Percentiles rank a stretch among this genome's conserved stretches.
Conservation (phyloP, 108 stramenopile genomes). For the Skeletonema marinoi region DNA sequence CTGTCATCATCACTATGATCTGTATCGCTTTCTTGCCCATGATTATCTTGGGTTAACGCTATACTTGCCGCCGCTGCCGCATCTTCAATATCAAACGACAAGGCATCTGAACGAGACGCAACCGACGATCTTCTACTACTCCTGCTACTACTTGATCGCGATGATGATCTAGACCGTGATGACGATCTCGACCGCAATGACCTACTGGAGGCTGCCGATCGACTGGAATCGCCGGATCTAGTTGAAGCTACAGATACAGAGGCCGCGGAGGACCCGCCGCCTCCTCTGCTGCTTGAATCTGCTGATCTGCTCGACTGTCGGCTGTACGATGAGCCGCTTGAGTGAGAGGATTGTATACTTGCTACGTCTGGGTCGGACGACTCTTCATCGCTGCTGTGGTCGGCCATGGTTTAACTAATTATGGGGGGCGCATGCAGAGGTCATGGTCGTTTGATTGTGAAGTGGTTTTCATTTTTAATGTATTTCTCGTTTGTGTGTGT, state of each 20-base stretch:
- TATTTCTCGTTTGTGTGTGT: no score
- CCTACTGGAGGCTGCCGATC: background rate
- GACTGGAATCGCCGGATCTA: background rate
- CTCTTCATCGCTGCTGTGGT: background rate
- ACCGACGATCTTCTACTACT: background rate
- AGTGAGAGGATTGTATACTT: background rate
- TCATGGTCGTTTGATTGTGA: no score
- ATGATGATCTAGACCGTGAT: background rate
- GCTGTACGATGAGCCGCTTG: background rate
- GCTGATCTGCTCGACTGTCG: background rate
- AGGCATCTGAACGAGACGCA: background rate
- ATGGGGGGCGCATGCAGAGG: no score
- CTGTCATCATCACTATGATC: background rate
- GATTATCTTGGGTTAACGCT: background rate
- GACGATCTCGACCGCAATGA: background rate
- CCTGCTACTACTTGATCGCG: background rate
- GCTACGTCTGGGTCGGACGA: background rate
- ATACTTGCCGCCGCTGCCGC: background rate
- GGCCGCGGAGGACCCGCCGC: background rate
- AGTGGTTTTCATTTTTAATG: no score
- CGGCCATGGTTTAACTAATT: background rate
- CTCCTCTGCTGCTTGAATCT: background rate
- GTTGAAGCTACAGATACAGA: background rate
- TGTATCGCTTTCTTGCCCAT: background rate
- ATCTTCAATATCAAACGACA: background rate